Conservation (phyloP, 805 yeast species). For the Metschnikowia drakensbergensis region DNA sequence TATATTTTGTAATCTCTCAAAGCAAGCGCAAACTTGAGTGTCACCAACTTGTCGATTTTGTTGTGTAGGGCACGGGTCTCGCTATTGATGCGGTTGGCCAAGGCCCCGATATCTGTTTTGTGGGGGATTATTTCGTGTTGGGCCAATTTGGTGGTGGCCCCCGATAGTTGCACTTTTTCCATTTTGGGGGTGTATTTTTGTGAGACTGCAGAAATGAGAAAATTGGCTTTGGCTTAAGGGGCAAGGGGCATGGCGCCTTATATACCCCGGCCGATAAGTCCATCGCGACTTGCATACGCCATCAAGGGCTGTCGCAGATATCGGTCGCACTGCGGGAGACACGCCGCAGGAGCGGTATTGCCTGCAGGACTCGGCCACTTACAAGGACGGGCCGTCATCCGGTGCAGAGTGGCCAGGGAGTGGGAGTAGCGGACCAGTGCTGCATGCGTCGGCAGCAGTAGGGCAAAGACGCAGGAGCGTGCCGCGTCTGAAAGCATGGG, state of each 20-base stretch:
- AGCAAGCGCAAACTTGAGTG: slow-evolving; percentile 69
- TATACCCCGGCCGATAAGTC: slow-evolving; percentile 11
- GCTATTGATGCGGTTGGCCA: slow-evolving; percentile 74
- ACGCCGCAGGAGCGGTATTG: not conserved
- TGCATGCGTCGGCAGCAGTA: too few relatives aligned
- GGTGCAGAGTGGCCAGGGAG: too few relatives aligned
- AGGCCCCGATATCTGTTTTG: slow-evolving; percentile 77
- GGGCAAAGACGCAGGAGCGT: too few relatives aligned
- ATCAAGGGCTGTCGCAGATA: slow-evolving; percentile 9
- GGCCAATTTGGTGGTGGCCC: slow-evolving; percentile 29
- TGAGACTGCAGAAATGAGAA: too few relatives aligned
- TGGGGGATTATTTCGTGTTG: slow-evolving; percentile 62
- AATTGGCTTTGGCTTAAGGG: not conserved
- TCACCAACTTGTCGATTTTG: slow-evolving; percentile 63
- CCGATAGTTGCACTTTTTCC: slow-evolving; percentile 5
- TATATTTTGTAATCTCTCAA: slow-evolving; percentile 70
- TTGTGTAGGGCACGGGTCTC: slow-evolving; percentile 67
- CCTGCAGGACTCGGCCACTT: not conserved
- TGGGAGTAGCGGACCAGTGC: too few relatives aligned
- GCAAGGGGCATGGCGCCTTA: not conserved
- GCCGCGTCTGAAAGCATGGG: too few relatives aligned
- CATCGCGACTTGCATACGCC: slow-evolving; percentile 5
- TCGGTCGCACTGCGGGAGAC: slow-evolving; percentile 4
- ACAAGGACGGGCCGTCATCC: too few relatives aligned
- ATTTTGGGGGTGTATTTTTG: not conserved